These are phyloP conservation scores for Syzygium grande DNA, from an alignment of 345 rosid species.

Conservation along the genomic window DNA sequence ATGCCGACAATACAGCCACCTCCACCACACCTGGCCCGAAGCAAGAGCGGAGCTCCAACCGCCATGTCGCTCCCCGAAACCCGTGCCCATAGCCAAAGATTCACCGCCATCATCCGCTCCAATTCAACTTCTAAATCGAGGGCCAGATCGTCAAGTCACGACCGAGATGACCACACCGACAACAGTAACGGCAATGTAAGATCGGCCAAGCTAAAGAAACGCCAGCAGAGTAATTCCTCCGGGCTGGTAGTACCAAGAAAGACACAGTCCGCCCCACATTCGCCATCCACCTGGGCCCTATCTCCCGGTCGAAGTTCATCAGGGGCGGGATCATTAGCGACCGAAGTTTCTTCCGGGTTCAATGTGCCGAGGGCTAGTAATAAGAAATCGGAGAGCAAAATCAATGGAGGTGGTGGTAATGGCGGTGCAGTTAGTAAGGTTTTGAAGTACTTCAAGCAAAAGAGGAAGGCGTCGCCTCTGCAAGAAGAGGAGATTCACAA, in stretches of 20 bases:
- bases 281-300: slow-evolving; percentile 77
- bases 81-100: slow-evolving; percentile 12
- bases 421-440: slow-evolving; percentile 50
- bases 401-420: slow-evolving; percentile 8
- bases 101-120: slow-evolving; percentile 4
- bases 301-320: slow-evolving; percentile 52
- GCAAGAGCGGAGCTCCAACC: slow-evolving; percentile 29
- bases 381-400: background rate
- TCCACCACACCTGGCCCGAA: slow-evolving; percentile 21
- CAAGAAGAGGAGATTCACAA: slow-evolving; percentile 47
- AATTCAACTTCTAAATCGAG: slow-evolving; percentile 34
- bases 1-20: background rate
- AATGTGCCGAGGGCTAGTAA: background rate
- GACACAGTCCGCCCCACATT: slow-evolving; percentile 13
- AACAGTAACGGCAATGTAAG: background rate
- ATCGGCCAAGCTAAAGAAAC: slow-evolving; percentile 13
- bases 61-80: slow-evolving; percentile 5
- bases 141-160: background rate
- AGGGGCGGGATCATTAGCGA: background rate
- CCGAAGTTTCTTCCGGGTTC: slow-evolving; percentile 18
- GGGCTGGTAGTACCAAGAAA: slow-evolving; percentile 7
- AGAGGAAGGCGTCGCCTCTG: slow-evolving; percentile 47
- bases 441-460: slow-evolving; percentile 58
- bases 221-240: slow-evolving; percentile 8
- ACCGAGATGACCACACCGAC: background rate